Base-by-base conservation (phyloP, 2,329 filamentous ascomycete genomes). In the Huntiella omanensis region DNA sequence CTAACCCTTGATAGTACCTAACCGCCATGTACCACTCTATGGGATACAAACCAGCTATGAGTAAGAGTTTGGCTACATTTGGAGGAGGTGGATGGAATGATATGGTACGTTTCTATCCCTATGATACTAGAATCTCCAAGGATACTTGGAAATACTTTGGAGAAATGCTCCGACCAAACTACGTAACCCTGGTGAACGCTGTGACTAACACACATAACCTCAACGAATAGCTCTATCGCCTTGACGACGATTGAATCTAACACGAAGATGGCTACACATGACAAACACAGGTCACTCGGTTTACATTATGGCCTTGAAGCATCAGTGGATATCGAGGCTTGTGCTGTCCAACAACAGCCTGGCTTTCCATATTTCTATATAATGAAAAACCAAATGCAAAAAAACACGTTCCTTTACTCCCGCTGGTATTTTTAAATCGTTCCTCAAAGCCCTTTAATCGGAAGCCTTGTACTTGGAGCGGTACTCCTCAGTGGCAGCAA, bases 71-170 rank as follows among this genome's bases (percentile, higher is more conserved):
- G 50, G 79, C 75, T 43, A 67, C 72, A 49, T 86, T 85, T 62
- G 81, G 78, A 15, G 84, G 84, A 34, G 83, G 84, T 32, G 78
- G 75, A 13, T 94, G 86, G 85, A 69, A 75, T 54, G 78, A 91
- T 58, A 77, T 94, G 83, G 81, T 86, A 59, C 59, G 68, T 45
- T 16, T 17, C 19, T 19, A 37, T 33, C 15, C 36, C 7, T 7
- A 28, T 28, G 22, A 3, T 28, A 28, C 8, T 7, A 7, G 22
- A 28, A 8, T 28, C 22, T 28, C 22, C 6, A 28, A 28, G 22
- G 8, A 28, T 10, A 10, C 22, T 7, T 10, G 6, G 22, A 28
- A 5, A 2, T 28, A 28, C 22, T 28, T 10, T 28, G 6, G 22
- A 28, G 7, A 10, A 28, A 10, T 28, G 22, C 13, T 17, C 8